Conservation (phyloP, 1,139 yeast species). For the Protomyces lactucae-debilis region DNA sequence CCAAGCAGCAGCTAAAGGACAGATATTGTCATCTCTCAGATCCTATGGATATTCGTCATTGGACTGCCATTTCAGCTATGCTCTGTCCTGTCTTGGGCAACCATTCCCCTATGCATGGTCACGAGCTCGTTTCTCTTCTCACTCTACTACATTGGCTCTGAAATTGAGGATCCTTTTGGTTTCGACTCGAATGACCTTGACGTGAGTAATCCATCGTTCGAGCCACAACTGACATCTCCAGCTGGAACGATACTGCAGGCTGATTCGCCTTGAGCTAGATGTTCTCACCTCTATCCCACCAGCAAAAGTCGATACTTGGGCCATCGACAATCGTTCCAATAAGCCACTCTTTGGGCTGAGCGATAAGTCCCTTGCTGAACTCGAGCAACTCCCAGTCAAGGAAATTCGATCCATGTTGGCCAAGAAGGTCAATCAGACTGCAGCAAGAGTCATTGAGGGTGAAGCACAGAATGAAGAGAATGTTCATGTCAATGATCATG, state of each 20-base stretch:
- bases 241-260: slow-evolving; percentile 8
- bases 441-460: neutral
- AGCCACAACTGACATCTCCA: neutral
- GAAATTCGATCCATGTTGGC: neutral
- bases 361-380: neutral
- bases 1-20: neutral
- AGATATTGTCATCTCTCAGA: slow-evolving; percentile 32
- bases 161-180: slow-evolving; percentile 32
- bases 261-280: slow-evolving; percentile 9
- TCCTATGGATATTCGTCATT: slow-evolving; percentile 33
- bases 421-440: neutral
- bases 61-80: slow-evolving; percentile 32
- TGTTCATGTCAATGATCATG: neutral
- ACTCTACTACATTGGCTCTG: slow-evolving; percentile 32
- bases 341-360: slow-evolving; percentile 1
- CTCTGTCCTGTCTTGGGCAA: slow-evolving; percentile 30
- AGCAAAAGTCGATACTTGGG: slow-evolving; percentile 10
- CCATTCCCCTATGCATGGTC: slow-evolving; percentile 32
- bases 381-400: neutral
- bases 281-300: slow-evolving; percentile 18
- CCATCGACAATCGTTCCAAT: neutral
- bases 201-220: neutral
- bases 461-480: neutral
- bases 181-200: slow-evolving; percentile 22
- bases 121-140: slow-evolving; percentile 32